phyloP scores from a whole-genome alignment of 495 filamentous ascomycete genomes.

The Friedmanniomyces endolithicus region DNA sequence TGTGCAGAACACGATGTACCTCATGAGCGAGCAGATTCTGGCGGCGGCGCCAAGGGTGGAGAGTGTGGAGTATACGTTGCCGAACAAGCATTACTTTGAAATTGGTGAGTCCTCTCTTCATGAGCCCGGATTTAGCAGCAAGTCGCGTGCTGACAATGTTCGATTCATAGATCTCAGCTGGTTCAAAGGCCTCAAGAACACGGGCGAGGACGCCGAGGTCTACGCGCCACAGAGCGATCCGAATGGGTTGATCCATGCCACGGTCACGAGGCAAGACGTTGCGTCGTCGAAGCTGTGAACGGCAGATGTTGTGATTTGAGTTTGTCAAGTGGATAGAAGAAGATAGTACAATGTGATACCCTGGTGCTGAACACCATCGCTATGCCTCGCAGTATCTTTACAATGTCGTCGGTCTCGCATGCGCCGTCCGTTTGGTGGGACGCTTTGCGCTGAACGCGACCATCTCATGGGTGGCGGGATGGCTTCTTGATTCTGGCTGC shows the following conservation, averaged over 20 bases:
- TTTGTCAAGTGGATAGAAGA: not conserved
- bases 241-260: conserved; percentile 93
- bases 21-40: conserved; percentile 87
- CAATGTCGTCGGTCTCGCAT: not conserved
- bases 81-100: conserved; percentile 98
- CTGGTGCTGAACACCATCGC: not conserved
- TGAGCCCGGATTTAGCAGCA: conserved; percentile 2
- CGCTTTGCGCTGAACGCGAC: no score
- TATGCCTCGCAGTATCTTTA: not conserved
- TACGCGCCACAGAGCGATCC: conserved; percentile 86
- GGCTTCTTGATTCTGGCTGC: no score
- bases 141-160: conserved; percentile 17
- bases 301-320: not conserved
- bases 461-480: no score
- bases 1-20: conserved; percentile 97
- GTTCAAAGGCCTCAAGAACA: conserved; percentile 96
- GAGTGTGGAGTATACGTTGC: conserved; percentile 67
- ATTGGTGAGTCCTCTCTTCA: conserved; percentile 52
- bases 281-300: conserved; percentile 7
- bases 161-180: conserved; percentile 63
- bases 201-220: conserved; percentile 89
- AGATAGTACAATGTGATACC: not conserved
- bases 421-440: no score
- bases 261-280: conserved; percentile 52
- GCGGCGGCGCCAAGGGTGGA: conserved; percentile 58